These are phyloP conservation scores for Scolecobasidium constrictum DNA, from an alignment of 2,329 filamentous ascomycete genomes.

Conservation along the genomic window DNA sequence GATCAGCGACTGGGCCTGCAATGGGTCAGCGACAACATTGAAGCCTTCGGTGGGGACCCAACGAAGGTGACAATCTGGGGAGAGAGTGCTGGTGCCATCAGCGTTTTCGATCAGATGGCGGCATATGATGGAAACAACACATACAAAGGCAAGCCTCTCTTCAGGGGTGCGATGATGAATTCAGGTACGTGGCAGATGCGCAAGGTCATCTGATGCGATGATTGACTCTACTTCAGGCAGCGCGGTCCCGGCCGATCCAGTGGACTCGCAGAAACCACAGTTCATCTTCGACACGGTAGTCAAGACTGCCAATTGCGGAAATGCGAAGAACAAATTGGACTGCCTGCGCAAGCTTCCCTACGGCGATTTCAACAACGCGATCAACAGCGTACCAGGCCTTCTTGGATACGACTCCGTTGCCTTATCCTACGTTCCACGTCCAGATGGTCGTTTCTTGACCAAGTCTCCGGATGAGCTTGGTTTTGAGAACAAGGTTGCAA, in stretches of 20 bases:
- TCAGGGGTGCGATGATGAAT: constrained; percentile 67
- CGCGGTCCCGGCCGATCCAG: constrained; percentile 20
- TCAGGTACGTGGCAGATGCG: constrained; percentile 1
- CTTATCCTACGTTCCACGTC: constrained; percentile 63
- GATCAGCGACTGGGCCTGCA: constrained; percentile 63
- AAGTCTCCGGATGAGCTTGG: constrained; percentile 52
- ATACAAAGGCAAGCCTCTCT: constrained; percentile 49
- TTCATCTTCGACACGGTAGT: not conserved
- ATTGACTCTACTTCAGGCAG: not conserved
- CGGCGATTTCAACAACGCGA: constrained; percentile 45
- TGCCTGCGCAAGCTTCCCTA: constrained; percentile 40
- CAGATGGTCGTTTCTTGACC: constrained; percentile 49
- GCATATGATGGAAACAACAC: constrained; percentile 24
- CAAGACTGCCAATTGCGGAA: not conserved
- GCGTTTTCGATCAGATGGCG: constrained; percentile 28
- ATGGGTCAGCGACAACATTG: constrained; percentile 71
- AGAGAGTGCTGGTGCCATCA: constrained; percentile 27
- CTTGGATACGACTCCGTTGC: constrained; percentile 58
- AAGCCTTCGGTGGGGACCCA: constrained; percentile 65
- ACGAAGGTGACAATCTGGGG: constrained; percentile 71
- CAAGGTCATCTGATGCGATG: not conserved
- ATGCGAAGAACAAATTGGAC: constrained; percentile 24
- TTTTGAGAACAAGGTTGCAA: constrained; percentile 41
- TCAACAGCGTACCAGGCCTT: constrained; percentile 59
- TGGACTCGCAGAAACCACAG: not conserved